Percentiles rank a stretch among this genome's conserved stretches.
Evolutionary conservation across 1,284 basidiomycete genomes (phyloP).

Genomic region (Rhodotorula sp.): DNA sequence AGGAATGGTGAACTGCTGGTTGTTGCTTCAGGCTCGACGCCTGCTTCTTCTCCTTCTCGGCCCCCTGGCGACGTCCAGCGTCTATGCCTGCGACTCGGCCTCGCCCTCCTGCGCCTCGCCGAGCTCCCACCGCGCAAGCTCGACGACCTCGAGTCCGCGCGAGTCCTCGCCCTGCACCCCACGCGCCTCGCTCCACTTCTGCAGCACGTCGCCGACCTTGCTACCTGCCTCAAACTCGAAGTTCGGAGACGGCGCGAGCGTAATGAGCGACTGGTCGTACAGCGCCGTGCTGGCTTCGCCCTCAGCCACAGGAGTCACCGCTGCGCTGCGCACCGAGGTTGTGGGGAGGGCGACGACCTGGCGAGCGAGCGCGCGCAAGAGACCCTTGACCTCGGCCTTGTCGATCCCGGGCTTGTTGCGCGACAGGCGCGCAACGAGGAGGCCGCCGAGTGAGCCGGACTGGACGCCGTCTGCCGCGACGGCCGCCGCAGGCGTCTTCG

Average conservation of each 20-base stretch:
- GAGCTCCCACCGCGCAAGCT: conserved; percentile 51
- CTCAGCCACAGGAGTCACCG: background rate
- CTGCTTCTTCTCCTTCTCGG: background rate
- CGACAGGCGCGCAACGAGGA: conserved; percentile 61
- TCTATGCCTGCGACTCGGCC: background rate
- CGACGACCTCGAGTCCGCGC: conserved; percentile 49
- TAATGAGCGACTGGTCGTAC: conserved; percentile 80
- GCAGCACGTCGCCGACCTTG: conserved; percentile 65
- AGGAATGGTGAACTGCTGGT: background rate
- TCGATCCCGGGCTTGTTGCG: background rate
- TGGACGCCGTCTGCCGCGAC: conserved; percentile 53
- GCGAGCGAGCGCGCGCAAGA: conserved; percentile 75
- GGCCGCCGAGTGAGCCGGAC: conserved; percentile 66
- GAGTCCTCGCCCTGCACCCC: conserved; percentile 52
- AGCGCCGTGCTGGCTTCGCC: conserved; percentile 63
- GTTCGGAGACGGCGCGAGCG: conserved; percentile 54
- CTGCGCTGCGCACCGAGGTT: conserved; percentile 56
- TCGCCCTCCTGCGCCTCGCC: conserved; percentile 45
- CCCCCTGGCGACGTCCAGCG: too few relatives aligned
- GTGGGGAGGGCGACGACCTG: conserved; percentile 87
- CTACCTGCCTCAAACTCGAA: conserved; percentile 54
- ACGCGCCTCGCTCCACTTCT: conserved; percentile 65
- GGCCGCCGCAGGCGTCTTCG: conserved; percentile 50
- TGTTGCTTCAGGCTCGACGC: background rate
- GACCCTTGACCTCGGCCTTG: conserved; percentile 58